phyloP scores from a whole-genome alignment of 768 basidiomycete species.

The Suillus discolor region DNA sequence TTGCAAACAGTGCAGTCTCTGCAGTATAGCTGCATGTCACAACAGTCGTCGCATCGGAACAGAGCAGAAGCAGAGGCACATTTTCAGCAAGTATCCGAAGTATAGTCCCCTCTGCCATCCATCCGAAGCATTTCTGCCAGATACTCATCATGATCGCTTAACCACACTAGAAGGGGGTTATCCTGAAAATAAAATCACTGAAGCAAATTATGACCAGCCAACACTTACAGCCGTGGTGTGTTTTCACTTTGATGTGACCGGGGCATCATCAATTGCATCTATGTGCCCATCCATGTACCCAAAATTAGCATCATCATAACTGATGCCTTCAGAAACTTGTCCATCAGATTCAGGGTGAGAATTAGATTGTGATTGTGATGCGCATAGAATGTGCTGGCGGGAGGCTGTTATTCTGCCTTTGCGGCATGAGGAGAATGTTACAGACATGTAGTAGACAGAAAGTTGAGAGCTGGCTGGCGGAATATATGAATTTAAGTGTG shows the following conservation, averaged over 20 bases:
- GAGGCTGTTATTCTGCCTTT: neutral
- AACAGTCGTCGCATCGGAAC: constrained; percentile 7
- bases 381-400: neutral
- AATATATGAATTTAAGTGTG: neutral
- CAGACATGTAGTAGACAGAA: neutral
- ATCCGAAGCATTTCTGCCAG: constrained; percentile 12
- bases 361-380: neutral
- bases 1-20: neutral
- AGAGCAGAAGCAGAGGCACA: neutral
- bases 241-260: no score
- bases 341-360: neutral
- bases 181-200: neutral
- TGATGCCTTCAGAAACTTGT: neutral
- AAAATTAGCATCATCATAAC: neutral
- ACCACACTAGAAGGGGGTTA: constrained; percentile 7
- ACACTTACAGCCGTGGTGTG: neutral
- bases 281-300: neutral
- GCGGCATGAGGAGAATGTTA: neutral
- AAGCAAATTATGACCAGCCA: constrained; percentile 3
- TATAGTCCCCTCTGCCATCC: constrained; percentile 7
- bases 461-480: neutral
- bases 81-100: neutral
- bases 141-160: constrained; percentile 1
- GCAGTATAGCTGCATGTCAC: neutral
- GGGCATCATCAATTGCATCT: no score